Percentiles rank a stretch among this genome's conserved stretches.
These are phyloP conservation scores for Calocybe indica DNA, from an alignment of 768 basidiomycete species.

Conservation along the genomic window DNA sequence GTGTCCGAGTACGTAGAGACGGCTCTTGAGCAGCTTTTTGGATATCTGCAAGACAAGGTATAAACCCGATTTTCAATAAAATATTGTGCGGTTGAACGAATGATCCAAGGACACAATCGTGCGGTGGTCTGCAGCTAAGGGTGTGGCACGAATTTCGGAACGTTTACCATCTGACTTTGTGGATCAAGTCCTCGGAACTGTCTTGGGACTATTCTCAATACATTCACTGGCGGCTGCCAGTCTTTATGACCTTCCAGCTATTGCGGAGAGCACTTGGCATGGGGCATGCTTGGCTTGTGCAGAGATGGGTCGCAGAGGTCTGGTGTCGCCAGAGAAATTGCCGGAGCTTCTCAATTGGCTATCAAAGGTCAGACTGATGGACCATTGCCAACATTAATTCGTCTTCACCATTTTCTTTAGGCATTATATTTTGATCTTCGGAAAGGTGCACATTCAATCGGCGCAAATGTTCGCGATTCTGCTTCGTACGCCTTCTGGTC, in stretches of 20 bases:
- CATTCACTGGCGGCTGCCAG: slow-evolving; percentile 62
- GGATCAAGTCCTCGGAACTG: slow-evolving; percentile 75
- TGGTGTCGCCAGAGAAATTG: slow-evolving; percentile 55
- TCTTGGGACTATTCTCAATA: slow-evolving; percentile 71
- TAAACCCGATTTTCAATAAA: not conserved
- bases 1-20: slow-evolving; percentile 76
- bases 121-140: slow-evolving; percentile 93
- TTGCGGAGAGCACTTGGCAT: slow-evolving; percentile 91
- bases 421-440: slow-evolving; percentile 90
- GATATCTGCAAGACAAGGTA: slow-evolving; percentile 77
- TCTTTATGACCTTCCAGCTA: slow-evolving; percentile 65
- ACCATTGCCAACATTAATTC: not conserved
- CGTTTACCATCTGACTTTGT: slow-evolving; percentile 72
- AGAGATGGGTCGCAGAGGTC: slow-evolving; percentile 82
- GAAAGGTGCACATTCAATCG: slow-evolving; percentile 89
- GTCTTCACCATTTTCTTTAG: slow-evolving; percentile 30
- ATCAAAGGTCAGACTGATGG: slow-evolving; percentile 52
- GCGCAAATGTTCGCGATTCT: slow-evolving; percentile 91
- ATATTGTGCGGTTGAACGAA: slow-evolving; percentile 1
- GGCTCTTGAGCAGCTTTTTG: slow-evolving; percentile 67
- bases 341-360: slow-evolving; percentile 71
- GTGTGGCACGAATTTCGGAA: slow-evolving; percentile 78
- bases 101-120: slow-evolving; percentile 80
- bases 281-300: slow-evolving; percentile 90
- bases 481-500: slow-evolving; percentile 96